These are phyloP conservation scores for Aegilops longissima DNA, from an alignment of 176 grass and related monocot genomes.

Conservation along the genomic window DNA sequence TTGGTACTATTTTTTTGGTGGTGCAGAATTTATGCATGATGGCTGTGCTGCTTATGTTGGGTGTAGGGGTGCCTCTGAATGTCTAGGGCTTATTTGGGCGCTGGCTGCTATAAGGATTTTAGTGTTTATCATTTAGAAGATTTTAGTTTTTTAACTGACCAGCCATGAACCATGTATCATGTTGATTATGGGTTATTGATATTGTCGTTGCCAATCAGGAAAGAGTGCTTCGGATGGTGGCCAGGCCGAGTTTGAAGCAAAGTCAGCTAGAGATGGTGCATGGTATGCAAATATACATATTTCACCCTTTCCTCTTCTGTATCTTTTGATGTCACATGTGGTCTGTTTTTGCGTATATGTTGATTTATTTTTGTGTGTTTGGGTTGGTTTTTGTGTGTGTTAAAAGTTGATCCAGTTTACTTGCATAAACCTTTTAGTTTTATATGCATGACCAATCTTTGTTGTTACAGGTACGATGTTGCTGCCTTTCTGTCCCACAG, in stretches of 20 bases:
- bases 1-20: not conserved
- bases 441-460: constrained; percentile 13
- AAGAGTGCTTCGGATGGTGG: constrained; percentile 44
- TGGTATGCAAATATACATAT: constrained; percentile 44
- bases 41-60: not conserved
- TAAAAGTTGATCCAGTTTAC: not conserved
- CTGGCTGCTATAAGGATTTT: not conserved
- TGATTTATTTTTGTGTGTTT: not conserved
- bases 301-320: not conserved
- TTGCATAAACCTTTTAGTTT: not conserved
- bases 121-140: not conserved
- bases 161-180: not conserved
- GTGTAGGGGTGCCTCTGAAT: not conserved
- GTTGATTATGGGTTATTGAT: not conserved
- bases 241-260: constrained; percentile 73
- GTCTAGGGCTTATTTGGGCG: not conserved
- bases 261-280: constrained; percentile 82
- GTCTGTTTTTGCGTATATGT: not conserved
- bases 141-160: not conserved
- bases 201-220: constrained; percentile 31
- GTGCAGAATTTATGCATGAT: not conserved
- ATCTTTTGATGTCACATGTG: not conserved
- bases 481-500: constrained; percentile 68
- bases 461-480: constrained; percentile 77
- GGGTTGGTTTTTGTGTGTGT: not conserved